phyloP scores from a whole-genome alignment of 2,329 filamentous ascomycete genomes.

The Chaetomium sp. region DNA sequence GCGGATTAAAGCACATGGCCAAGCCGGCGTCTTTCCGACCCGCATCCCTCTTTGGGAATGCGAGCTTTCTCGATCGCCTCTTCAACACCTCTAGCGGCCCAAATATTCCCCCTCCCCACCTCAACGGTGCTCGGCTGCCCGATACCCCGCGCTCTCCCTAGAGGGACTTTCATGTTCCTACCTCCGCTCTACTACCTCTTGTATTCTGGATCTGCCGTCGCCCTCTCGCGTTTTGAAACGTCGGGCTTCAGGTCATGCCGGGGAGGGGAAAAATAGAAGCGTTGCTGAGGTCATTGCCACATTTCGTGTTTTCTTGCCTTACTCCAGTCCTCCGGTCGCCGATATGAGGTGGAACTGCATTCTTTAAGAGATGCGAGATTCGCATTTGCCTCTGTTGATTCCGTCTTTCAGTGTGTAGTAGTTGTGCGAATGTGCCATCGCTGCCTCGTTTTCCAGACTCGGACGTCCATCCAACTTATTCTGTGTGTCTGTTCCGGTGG shows the following conservation, averaged over 20 bases:
- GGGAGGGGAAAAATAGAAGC: not conserved
- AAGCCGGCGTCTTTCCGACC: not conserved
- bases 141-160: not conserved
- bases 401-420: not conserved
- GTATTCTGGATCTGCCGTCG: not conserved
- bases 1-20: slow-evolving; percentile 1
- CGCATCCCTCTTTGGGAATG: slow-evolving; percentile 20
- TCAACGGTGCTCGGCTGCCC: not conserved
- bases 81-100: not conserved
- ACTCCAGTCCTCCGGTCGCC: not conserved
- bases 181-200: slow-evolving; percentile 2
- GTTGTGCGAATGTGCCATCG: not conserved
- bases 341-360: not conserved
- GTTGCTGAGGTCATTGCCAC: slow-evolving; percentile 6
- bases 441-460: slow-evolving; percentile 6
- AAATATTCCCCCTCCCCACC: not conserved
- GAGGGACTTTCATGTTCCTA: not conserved
- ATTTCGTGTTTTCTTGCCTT: slow-evolving; percentile 10
- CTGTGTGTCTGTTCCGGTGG: not conserved
- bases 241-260: not conserved
- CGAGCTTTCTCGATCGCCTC: slow-evolving; percentile 5
- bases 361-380: slow-evolving; percentile 11
- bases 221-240: slow-evolving; percentile 12
- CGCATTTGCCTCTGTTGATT: slow-evolving; percentile 8
- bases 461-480: not conserved